A percentile compares a stretch with the other conserved stretches of the same genome.
Conservation (phyloP, 73 alveolate species). For the Paramecium caudatum region DNA sequence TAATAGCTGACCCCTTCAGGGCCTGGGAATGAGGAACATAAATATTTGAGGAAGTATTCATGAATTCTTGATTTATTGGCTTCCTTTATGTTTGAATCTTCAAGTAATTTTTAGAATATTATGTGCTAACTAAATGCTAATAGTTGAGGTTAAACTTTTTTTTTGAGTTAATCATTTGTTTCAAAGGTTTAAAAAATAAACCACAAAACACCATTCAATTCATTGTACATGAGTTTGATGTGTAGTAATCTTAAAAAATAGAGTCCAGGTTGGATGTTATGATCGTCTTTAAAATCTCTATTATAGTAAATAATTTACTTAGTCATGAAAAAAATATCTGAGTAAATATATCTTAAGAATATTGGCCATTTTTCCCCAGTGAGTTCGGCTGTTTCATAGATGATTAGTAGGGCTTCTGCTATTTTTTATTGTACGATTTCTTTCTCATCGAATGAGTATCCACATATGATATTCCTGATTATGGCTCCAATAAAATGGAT, state of each 20-base stretch:
- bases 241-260: neutral
- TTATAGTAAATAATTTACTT: neutral
- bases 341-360: neutral
- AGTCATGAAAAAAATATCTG: conserved; percentile 15
- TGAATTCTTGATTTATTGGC: conserved; percentile 22
- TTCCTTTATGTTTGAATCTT: conserved; percentile 13
- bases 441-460: neutral
- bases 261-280: neutral
- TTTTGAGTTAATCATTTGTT: conserved; percentile 1
- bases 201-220: neutral
- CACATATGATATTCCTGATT: neutral
- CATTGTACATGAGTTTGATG: neutral
- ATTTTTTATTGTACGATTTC: neutral
- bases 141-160: conserved; percentile 16
- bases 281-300: conserved; percentile 58
- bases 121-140: neutral
- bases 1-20: conserved; percentile 29
- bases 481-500: conserved; percentile 35
- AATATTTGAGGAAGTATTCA: neutral
- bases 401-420: neutral
- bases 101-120: neutral
- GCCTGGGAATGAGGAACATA: neutral
- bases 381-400: neutral
- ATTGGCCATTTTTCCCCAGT: conserved; percentile 30
- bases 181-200: conserved; percentile 46